These are phyloP conservation scores for Trametes villosa DNA, from an alignment of 768 basidiomycete species.

Conservation along the genomic window DNA sequence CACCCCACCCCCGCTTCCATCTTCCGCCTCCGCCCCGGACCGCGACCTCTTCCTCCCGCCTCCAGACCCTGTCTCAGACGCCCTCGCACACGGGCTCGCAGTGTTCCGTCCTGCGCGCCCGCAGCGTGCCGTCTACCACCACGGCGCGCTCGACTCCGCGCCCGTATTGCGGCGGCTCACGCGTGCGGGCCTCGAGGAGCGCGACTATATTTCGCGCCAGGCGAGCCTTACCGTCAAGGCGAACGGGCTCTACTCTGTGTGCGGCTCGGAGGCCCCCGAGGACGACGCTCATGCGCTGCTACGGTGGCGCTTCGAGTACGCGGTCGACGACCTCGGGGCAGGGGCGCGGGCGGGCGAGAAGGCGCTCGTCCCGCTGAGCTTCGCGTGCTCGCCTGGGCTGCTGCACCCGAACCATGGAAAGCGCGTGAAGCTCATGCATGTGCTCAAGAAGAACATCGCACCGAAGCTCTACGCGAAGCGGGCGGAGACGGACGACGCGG, in stretches of 20 bases:
- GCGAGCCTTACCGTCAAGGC: conserved; percentile 69
- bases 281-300: conserved; percentile 46
- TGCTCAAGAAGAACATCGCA: conserved; percentile 70
- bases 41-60: conserved; percentile 27
- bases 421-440: conserved; percentile 62
- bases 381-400: conserved; percentile 73
- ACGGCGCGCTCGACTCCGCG: conserved; percentile 57
- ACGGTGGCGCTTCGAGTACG: conserved; percentile 80
- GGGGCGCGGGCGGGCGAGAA: conserved; percentile 64
- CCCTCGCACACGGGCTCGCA: conserved; percentile 51
- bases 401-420: conserved; percentile 67
- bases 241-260: conserved; percentile 77
- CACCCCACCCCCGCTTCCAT: conserved; percentile 34
- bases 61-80: conserved; percentile 30
- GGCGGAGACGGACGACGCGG: conserved; percentile 41
- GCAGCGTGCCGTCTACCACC: conserved; percentile 70
- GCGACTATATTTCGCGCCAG: conserved; percentile 78
- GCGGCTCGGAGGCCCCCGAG: conserved; percentile 59
- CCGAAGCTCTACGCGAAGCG: conserved; percentile 64
- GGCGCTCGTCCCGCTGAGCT: conserved; percentile 69
- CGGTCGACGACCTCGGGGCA: conserved; percentile 63
- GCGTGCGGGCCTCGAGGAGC: conserved; percentile 65
- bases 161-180: conserved; percentile 76
- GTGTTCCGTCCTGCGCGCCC: conserved; percentile 67
- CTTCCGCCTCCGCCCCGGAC: conserved; percentile 44